A percentile compares a stretch with the other conserved stretches of the same genome.
phyloP scores from a whole-genome alignment of 2,329 filamentous ascomycete genomes.

The Penicillium sp. region DNA sequence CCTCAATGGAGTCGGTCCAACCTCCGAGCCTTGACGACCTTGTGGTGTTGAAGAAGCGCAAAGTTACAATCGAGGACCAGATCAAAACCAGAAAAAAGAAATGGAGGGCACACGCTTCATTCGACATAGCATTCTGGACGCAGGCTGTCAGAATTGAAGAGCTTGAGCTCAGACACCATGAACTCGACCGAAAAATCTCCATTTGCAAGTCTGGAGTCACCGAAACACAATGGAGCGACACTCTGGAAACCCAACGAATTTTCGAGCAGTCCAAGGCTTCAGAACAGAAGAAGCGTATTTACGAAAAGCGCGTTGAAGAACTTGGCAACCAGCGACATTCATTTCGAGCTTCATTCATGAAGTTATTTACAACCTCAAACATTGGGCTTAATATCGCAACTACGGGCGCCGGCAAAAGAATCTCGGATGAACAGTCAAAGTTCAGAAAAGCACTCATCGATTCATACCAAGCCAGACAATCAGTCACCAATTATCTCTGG shows the following conservation, averaged over 20 bases:
- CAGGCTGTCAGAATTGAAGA: neutral
- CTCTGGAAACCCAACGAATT: neutral
- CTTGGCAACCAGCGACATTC: neutral
- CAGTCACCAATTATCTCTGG: slow-evolving; percentile 1
- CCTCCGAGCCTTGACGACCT: neutral
- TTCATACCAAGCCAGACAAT: neutral
- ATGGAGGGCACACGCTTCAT: slow-evolving; percentile 4
- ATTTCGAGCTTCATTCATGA: neutral
- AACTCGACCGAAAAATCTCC: neutral
- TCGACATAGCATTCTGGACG: slow-evolving; percentile 1
- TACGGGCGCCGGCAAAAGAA: neutral
- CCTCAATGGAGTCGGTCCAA: too few species aligned
- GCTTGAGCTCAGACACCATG: neutral
- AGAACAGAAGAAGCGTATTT: neutral
- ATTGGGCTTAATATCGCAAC: neutral
- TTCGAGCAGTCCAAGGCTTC: neutral
- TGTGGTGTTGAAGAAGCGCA: neutral
- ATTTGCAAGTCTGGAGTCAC: neutral
- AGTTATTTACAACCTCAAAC: neutral
- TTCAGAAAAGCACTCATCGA: too few species aligned
- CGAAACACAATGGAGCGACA: slow-evolving; percentile 1
- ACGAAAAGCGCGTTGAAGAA: neutral
- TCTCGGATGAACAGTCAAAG: neutral
- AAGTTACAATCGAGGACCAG: neutral
- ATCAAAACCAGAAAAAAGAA: neutral